Evolutionary conservation across 2,329 filamentous ascomycete species (phyloP).

Genomic region (Calonectria hongkongensis): DNA sequence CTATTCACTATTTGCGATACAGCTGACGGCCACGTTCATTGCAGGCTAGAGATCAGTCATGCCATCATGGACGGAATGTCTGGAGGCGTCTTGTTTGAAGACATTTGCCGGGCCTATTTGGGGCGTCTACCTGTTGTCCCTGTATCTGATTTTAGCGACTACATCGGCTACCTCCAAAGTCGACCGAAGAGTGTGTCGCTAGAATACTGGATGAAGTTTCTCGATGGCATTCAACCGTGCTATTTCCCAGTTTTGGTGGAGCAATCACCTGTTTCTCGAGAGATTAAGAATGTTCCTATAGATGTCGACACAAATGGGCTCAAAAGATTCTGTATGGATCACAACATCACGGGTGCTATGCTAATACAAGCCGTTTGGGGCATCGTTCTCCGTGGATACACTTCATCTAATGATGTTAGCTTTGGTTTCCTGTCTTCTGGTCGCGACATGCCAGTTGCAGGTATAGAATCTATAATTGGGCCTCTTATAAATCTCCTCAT

Average conservation of each 20-base stretch:
- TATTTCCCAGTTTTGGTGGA: slow-evolving; percentile 20
- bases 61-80: slow-evolving; percentile 49
- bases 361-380: slow-evolving; percentile 28
- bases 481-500: slow-evolving; percentile 48
- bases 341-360: slow-evolving; percentile 24
- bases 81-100: slow-evolving; percentile 39
- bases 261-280: not conserved
- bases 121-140: not conserved
- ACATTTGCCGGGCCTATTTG: slow-evolving; percentile 18
- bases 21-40: slow-evolving; percentile 12
- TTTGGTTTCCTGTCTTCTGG: slow-evolving; percentile 23
- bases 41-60: slow-evolving; percentile 47
- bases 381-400: slow-evolving; percentile 19
- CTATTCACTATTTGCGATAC: slow-evolving; percentile 24
- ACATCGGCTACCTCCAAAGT: slow-evolving; percentile 7
- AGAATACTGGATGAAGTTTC: slow-evolving; percentile 7
- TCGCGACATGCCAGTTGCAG: slow-evolving; percentile 42
- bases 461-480: slow-evolving; percentile 50
- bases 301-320: not conserved
- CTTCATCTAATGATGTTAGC: slow-evolving; percentile 16
- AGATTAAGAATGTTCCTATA: slow-evolving; percentile 17
- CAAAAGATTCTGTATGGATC: slow-evolving; percentile 16
- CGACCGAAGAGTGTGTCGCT: slow-evolving; percentile 10
- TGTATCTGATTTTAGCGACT: slow-evolving; percentile 18
- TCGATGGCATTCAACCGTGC: slow-evolving; percentile 16